Evolutionary conservation across 805 yeast genomes (phyloP).

Genomic region (Candida germanica): DNA sequence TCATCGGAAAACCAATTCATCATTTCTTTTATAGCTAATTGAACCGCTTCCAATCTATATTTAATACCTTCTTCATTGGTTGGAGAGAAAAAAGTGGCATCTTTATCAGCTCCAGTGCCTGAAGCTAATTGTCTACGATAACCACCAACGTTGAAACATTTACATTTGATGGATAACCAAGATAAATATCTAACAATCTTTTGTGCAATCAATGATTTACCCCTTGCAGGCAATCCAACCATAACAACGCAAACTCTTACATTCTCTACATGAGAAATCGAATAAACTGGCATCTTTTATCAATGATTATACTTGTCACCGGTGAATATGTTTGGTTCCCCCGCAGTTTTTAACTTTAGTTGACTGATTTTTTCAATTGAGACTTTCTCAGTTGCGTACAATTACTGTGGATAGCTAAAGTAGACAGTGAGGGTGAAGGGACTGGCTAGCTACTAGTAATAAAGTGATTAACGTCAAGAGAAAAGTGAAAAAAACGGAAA

Average conservation of each 20-base stretch:
- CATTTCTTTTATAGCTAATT: constrained; percentile 73
- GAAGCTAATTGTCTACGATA: constrained; percentile 61
- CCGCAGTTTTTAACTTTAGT: constrained; percentile 2
- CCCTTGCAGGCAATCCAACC: constrained; percentile 89
- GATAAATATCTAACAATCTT: constrained; percentile 88
- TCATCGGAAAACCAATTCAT: constrained; percentile 80
- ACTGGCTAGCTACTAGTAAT: too few relatives aligned
- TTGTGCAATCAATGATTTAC: constrained; percentile 91
- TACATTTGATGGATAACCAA: constrained; percentile 87
- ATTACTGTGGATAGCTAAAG: too few relatives aligned
- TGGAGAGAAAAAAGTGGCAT: constrained; percentile 75
- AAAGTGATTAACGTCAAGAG: too few relatives aligned
- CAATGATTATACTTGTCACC: too few relatives aligned
- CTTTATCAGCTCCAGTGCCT: constrained; percentile 51
- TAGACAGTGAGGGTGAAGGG: too few relatives aligned
- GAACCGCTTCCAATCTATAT: constrained; percentile 66
- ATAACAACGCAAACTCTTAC: constrained; percentile 80
- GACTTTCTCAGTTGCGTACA: too few relatives aligned
- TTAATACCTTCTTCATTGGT: constrained; percentile 61
- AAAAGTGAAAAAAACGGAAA: too few relatives aligned
- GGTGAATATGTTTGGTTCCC: neutral
- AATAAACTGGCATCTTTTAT: constrained; percentile 49
- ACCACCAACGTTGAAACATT: constrained; percentile 84
- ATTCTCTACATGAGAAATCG: constrained; percentile 61
- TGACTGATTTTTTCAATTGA: too few relatives aligned